Base-by-base conservation (phyloP, 2,329 filamentous ascomycete species). In the Alternaria gansuensis region DNA sequence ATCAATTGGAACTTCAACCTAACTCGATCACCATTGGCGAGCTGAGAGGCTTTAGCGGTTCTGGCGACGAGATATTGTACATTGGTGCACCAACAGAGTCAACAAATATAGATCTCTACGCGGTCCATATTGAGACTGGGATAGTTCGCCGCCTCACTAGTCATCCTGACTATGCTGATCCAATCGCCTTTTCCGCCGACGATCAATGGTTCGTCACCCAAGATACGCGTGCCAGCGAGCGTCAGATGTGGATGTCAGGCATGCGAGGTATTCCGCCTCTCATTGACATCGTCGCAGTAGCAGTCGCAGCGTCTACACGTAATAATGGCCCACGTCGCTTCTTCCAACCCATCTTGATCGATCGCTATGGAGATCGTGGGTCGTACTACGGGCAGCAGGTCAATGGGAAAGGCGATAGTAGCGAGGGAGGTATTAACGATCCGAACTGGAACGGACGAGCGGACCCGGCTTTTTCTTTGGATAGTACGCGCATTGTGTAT, bases 361-460 rank as follows among this genome's bases (percentile, higher is more conserved):
- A 83, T 52, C 63, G 65, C 0, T 61, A 82, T 33, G 82, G 82
- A 5, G 82, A 84, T 57, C 78, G 81, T 5, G 80, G 72, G 1
- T 52, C 66, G 0, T 83, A 83, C 62, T 81, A 75, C 54, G 81
- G 82, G 3, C 81, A 83, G 62, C 68, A 73, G 46, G 36, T 57
- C 54, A 83, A 83, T 44, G 74, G 65, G 0, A 79, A 58, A 61
- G 62, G 65, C 5, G 51, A 66, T 29, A 58, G 53, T 7, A 51
- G 54, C 37, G 31, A 52, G 4, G 56, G 39, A 6, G 14, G 26
- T 10, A 57, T 80, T n/a, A 79, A 80, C 52, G 81, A 83, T 52
- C 78, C 81, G 0, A 74, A 81, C 26, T 83, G 82, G 82, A 83
- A 83, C 62, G 82, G 72, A 4, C 67, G 71, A 10, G 82, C 82